Evolutionary conservation across 257 asterid species (phyloP).

Genomic region (Ocimum tenuiflorum): DNA sequence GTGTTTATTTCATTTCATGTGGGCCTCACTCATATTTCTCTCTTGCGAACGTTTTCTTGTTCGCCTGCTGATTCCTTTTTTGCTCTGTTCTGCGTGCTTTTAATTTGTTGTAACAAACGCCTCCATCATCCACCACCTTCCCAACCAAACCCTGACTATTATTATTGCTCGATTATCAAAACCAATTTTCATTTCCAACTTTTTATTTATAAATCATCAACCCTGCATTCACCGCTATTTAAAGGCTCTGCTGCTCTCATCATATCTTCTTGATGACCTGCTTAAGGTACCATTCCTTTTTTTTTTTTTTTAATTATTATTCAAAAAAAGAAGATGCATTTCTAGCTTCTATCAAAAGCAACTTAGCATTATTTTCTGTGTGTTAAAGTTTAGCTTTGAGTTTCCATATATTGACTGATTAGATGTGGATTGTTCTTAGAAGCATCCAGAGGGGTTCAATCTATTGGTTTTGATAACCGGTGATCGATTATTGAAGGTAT

Average conservation of each 20-base stretch:
- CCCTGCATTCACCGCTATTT: slow-evolving; percentile 1
- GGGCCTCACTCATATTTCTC: slow-evolving; percentile 29
- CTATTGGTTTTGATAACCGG: slow-evolving; percentile 2
- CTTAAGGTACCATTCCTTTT: slow-evolving; percentile 21
- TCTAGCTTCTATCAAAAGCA: neutral
- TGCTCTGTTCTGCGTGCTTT: slow-evolving; percentile 29
- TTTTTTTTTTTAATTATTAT: too few species aligned
- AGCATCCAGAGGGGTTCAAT: slow-evolving; percentile 14
- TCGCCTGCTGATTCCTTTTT: slow-evolving; percentile 24
- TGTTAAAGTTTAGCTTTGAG: neutral
- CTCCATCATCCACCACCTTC: slow-evolving; percentile 44
- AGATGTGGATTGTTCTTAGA: slow-evolving; percentile 13
- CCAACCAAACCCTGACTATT: slow-evolving; percentile 35
- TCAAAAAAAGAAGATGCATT: neutral
- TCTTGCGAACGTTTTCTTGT: slow-evolving; percentile 23
- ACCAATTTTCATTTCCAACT: neutral
- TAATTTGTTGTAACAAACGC: slow-evolving; percentile 43
- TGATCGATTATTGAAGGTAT: slow-evolving; percentile 19
- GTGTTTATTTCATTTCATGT: slow-evolving; percentile 35
- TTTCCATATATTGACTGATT: slow-evolving; percentile 13
- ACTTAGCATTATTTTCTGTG: neutral
- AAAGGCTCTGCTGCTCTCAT: slow-evolving; percentile 17
- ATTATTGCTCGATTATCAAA: slow-evolving; percentile 26
- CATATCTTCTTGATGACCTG: slow-evolving; percentile 20
- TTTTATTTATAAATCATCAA: slow-evolving; percentile 18